Percentiles rank a stretch among this genome's conserved stretches.
phyloP scores from a whole-genome alignment of 371 early-diverging fungal genomes.

The Choanephora cucurbitarum region DNA sequence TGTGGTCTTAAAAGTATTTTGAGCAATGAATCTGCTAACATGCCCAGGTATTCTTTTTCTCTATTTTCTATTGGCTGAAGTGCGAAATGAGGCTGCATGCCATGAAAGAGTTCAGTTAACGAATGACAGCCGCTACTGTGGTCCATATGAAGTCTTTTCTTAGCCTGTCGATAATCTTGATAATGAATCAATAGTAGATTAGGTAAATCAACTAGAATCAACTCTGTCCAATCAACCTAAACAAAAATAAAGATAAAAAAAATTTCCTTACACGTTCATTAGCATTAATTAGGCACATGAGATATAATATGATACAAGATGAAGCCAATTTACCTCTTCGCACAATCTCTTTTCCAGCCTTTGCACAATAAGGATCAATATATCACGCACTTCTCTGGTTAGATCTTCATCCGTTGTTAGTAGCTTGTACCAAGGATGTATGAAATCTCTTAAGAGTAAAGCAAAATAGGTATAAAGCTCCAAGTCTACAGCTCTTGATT shows the following conservation, averaged over 20 bases:
- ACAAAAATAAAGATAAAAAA: no score
- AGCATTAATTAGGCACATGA: background rate
- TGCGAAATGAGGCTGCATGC: constrained; percentile 66
- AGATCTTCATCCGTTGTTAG: constrained; percentile 60
- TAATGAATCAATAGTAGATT: constrained; percentile 55
- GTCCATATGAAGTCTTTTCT: constrained; percentile 45
- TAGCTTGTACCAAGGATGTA: constrained; percentile 60
- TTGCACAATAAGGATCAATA: constrained; percentile 46
- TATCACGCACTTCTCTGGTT: constrained; percentile 41
- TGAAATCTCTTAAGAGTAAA: constrained; percentile 58
- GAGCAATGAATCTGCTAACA: constrained; percentile 52
- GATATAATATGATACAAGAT: background rate
- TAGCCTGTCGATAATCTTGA: constrained; percentile 54
- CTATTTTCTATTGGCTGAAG: constrained; percentile 43
- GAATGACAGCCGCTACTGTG: constrained; percentile 52
- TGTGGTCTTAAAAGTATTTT: constrained; percentile 36
- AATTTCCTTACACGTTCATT: background rate
- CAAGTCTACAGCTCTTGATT: constrained; percentile 52
- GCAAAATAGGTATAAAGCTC: constrained; percentile 64
- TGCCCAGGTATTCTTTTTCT: constrained; percentile 54
- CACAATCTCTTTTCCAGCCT: constrained; percentile 52
- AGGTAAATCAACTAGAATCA: constrained; percentile 53
- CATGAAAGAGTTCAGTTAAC: constrained; percentile 55
- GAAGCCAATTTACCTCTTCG: constrained; percentile 24
- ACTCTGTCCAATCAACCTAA: constrained; percentile 61